Base-by-base conservation (phyloP, 257 asterid species). In the Scutellaria minor region DNA sequence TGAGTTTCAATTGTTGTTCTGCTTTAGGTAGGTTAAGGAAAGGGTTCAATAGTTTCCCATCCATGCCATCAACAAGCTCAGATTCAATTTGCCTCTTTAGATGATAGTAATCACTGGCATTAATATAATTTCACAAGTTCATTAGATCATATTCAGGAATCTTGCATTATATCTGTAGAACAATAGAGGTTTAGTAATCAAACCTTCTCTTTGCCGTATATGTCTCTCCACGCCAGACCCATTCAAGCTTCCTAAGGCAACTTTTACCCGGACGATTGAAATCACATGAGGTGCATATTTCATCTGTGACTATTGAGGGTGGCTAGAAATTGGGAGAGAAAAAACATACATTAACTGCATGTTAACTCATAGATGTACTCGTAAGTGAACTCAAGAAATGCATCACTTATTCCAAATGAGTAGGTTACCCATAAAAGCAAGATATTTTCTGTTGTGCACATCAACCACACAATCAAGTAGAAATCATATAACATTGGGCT, bases 171-270 rank as follows among this genome's bases (percentile, higher is more conserved):
- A 50, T 59, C 40, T 48, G 70, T 39, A 68, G 64, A 57, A 22
- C 24, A 57, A 15, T 64, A 77, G 68, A 64, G 74, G 58, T 77
- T 72, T 64, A 64, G 53, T 60, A 78, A 69, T 54, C 56, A 68
- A 60, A 94, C 99, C 99, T 94, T 86, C 93, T 88, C 89, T 94
- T 94, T 77, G 97, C 99, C 87, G 44, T 89, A 86, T 89, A 94
- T 65, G 90, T 86, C 86, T 91, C 98, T 74, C 99, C 99, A 74
- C 99, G 96, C 99, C 99, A 94, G 78, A 91, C 99, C 99, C 99
- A 94, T 78, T 94, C 98, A 77, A 94, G 97, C 89, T 84, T 94
- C 81, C 99, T 79, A 37, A 94, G 98, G 86, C 99, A 94, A 64
- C 85, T 89, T 83, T 94, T 94, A 56, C 98, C 99, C 4, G 97